Evolutionary conservation across 148 eudicot species (phyloP), one percentile per base, ranked within the genome.

Genomic region (Chenopodium formosanum): DNA sequence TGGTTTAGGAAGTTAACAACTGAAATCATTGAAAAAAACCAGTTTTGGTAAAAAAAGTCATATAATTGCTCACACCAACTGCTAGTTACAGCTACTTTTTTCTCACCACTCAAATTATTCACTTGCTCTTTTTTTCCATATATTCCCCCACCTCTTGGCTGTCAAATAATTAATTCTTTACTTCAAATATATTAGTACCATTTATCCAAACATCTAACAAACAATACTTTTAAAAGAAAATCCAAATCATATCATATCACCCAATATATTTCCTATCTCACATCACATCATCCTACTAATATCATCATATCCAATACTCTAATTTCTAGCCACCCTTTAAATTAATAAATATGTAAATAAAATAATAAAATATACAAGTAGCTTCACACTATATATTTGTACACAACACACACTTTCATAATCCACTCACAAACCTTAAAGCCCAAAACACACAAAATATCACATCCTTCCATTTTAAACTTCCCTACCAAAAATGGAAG

Each of bases 361-460:
- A 34, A 34, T 34, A 9, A 47, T 22, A 60, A 47, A 64, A 62
- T 32, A 20, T 4, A 50, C 74, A 37, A 77, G 73, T 72, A 23
- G 69, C 5, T 25, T 81, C 76, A 75, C 83, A 81, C 78, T 84
- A 81, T 81, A 84, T 64, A 81, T 72, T 25, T 25, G 78, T 32
- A 40, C 7, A 40, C 8, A 19, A 47, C 37, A 37, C 37, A 62
- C 32, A 19, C 53, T 52, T 40, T 4, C 34, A 66, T 74, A 67
- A 32, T 25, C 46, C 82, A 79, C 27, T 68, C 81, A 77, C 56
- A 76, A 22, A 77, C 79, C 22, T 40, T 64, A 64, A 73, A 56
- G 50, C 6, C 70, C 17, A 56, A 32, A 48, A 9, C 63, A 4
- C 11, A 44, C 1, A 20, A 44, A 72, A 40, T 22, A 37, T 46